A percentile compares a stretch with the other conserved stretches of the same genome.
Conservation (phyloP, 768 basidiomycete genomes). For the Boletus bicolor region DNA sequence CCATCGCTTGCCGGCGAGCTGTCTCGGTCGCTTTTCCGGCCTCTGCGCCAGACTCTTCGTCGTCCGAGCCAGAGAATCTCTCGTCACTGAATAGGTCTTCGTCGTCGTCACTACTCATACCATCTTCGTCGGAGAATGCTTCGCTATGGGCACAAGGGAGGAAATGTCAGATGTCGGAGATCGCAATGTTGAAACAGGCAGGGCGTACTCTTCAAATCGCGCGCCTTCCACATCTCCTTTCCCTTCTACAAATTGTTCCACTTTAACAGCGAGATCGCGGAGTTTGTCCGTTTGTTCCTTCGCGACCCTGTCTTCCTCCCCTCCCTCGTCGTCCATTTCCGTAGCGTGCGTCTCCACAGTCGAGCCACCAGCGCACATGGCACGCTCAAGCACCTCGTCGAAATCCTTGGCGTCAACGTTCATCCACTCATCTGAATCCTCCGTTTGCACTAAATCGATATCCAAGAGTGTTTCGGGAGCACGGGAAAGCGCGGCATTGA, state of each 20-base stretch:
- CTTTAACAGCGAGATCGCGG: conserved; percentile 75
- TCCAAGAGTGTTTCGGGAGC: conserved; percentile 31
- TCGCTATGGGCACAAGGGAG: conserved; percentile 44
- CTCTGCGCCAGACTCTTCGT: conserved; percentile 36
- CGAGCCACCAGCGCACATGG: conserved; percentile 19
- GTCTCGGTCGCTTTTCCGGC: conserved; percentile 26
- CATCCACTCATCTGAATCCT: conserved; percentile 86
- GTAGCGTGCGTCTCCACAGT: conserved; percentile 37
- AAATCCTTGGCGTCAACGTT: conserved; percentile 72
- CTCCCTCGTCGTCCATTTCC: conserved; percentile 44
- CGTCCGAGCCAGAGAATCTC: conserved; percentile 44
- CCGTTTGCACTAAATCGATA: conserved; percentile 32
- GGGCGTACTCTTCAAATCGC: conserved; percentile 80
- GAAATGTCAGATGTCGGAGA: conserved; percentile 1
- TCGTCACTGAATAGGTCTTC: conserved; percentile 43
- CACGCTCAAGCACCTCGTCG: conserved; percentile 64
- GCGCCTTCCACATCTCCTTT: conserved; percentile 90
- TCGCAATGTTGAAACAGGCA: background rate
- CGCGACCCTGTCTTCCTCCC: conserved; percentile 43
- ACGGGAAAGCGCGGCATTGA: conserved; percentile 58
- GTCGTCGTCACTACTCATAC: conserved; percentile 19
- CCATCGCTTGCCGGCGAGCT: conserved; percentile 65
- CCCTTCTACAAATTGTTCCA: conserved; percentile 88
- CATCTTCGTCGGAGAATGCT: conserved; percentile 62
- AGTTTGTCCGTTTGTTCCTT: conserved; percentile 68